Conservation (phyloP, 1,284 basidiomycete genomes). For the Ceratobasidium sp. region DNA sequence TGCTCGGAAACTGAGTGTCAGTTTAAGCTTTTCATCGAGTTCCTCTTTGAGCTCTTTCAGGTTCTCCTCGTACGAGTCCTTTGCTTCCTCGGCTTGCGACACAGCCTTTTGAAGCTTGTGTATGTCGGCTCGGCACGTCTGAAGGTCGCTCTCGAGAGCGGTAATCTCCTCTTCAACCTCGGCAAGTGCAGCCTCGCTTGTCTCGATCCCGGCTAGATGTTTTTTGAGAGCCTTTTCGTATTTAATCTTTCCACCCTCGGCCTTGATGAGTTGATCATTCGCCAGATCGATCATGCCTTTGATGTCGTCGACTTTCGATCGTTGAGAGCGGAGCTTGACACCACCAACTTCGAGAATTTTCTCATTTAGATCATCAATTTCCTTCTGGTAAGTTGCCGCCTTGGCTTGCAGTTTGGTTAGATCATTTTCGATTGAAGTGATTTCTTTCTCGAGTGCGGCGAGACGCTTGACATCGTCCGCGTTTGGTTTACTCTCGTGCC, state of each 20-base stretch:
- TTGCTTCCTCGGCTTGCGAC: conserved; percentile 65
- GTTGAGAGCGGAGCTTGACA: conserved; percentile 83
- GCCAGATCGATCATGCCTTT: conserved; percentile 82
- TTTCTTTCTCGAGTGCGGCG: conserved; percentile 71
- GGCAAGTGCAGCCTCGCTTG: conserved; percentile 64
- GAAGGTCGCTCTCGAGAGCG: conserved; percentile 66
- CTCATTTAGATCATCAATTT: conserved; percentile 88
- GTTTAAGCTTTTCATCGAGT: conserved; percentile 78
- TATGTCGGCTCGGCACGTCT: conserved; percentile 66
- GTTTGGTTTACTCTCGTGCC: conserved; percentile 82
- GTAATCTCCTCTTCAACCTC: conserved; percentile 72
- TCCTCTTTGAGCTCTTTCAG: conserved; percentile 77
- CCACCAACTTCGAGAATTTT: conserved; percentile 94
- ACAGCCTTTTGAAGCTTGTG: conserved; percentile 65
- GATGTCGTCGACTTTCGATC: conserved; percentile 86
- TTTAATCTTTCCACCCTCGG: conserved; percentile 88
- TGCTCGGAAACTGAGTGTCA: conserved; percentile 83
- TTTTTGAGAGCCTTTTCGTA: conserved; percentile 86
- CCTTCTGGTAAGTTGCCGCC: conserved; percentile 73
- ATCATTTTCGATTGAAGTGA: conserved; percentile 63
- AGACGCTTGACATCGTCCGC: conserved; percentile 83
- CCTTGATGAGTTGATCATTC: conserved; percentile 91
- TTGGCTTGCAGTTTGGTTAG: conserved; percentile 72
- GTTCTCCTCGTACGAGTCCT: conserved; percentile 76
- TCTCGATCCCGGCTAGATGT: conserved; percentile 63